Evolutionary conservation across 805 yeast species (phyloP).

Genomic region (Aciculoconidium aculeatum): DNA sequence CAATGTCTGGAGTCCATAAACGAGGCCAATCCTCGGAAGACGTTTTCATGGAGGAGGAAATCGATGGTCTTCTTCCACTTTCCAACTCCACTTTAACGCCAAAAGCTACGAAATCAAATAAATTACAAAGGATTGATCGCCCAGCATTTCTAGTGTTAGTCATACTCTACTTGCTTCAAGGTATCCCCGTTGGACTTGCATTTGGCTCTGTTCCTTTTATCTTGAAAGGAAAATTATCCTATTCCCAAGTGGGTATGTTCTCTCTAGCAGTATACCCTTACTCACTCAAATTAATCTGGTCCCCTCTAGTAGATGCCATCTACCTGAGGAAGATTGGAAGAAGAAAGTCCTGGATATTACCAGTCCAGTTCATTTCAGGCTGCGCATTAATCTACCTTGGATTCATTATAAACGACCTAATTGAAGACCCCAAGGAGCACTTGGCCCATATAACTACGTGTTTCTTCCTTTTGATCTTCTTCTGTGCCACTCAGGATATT

Average conservation of each 20-base stretch:
- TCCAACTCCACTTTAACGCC: slow-evolving; percentile 1
- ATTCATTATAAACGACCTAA: slow-evolving; percentile 40
- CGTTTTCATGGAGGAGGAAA: slow-evolving; percentile 22
- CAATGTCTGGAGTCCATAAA: slow-evolving; percentile 14
- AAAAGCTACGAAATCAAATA: slow-evolving; percentile 1
- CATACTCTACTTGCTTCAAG: slow-evolving; percentile 77
- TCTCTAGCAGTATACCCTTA: slow-evolving; percentile 93
- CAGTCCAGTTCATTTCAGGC: slow-evolving; percentile 81
- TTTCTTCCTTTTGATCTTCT: slow-evolving; percentile 72
- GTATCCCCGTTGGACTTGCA: slow-evolving; percentile 94
- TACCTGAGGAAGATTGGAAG: slow-evolving; percentile 68
- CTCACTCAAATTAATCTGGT: slow-evolving; percentile 87
- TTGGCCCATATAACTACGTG: slow-evolving; percentile 55
- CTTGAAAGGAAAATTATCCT: slow-evolving; percentile 73
- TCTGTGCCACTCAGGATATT: slow-evolving; percentile 96
- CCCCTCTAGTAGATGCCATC: slow-evolving; percentile 90
- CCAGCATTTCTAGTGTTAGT: slow-evolving; percentile 72
- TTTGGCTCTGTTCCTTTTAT: slow-evolving; percentile 92
- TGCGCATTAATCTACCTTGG: slow-evolving; percentile 65
- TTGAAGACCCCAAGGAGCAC: slow-evolving; percentile 45
- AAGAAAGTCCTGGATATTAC: slow-evolving; percentile 90
- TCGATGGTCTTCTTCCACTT: slow-evolving; percentile 31
- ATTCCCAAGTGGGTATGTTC: slow-evolving; percentile 86
- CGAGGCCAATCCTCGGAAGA: slow-evolving; percentile 12
- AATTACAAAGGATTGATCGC: slow-evolving; percentile 40